These are phyloP conservation scores for Singerocomus inundabilis DNA, from an alignment of 1,284 basidiomycete species.

Conservation along the genomic window DNA sequence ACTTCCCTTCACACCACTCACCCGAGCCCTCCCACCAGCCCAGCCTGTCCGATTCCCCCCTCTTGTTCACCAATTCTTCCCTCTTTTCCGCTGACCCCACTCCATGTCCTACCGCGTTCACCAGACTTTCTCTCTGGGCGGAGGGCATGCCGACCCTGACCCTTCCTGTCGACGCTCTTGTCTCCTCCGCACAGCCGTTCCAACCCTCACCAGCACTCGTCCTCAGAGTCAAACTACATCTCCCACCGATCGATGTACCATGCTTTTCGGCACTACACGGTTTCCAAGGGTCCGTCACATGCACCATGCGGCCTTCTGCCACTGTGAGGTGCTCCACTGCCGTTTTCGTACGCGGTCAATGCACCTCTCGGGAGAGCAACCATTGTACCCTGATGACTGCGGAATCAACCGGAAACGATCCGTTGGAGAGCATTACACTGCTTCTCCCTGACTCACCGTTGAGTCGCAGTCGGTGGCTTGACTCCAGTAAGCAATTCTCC, in stretches of 20 bases:
- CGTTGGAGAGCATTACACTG: slow-evolving; percentile 43
- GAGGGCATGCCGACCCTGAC: slow-evolving; percentile 64
- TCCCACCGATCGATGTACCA: slow-evolving; percentile 49
- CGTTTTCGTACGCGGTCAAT: slow-evolving; percentile 49
- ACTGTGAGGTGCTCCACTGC: slow-evolving; percentile 61
- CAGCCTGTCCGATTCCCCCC: slow-evolving; percentile 33
- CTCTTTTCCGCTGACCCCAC: slow-evolving; percentile 30
- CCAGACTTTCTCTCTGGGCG: slow-evolving; percentile 49
- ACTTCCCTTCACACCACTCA: slow-evolving; percentile 25
- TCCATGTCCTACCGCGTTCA: slow-evolving; percentile 21
- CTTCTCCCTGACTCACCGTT: slow-evolving; percentile 62
- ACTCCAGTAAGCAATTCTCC: slow-evolving; percentile 46
- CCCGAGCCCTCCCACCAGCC: slow-evolving; percentile 32
- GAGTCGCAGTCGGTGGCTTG: slow-evolving; percentile 59
- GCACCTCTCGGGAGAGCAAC: slow-evolving; percentile 50
- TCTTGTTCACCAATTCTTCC: slow-evolving; percentile 31
- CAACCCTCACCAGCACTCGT: slow-evolving; percentile 30
- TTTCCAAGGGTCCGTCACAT: slow-evolving; percentile 55
- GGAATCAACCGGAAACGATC: slow-evolving; percentile 39
- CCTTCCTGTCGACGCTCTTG: slow-evolving; percentile 37
- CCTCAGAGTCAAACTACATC: slow-evolving; percentile 50
- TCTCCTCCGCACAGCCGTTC: slow-evolving; percentile 32
- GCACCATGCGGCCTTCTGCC: slow-evolving; percentile 50
- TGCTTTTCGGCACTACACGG: slow-evolving; percentile 54
- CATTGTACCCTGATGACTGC: slow-evolving; percentile 37